Evolutionary conservation across 352 stramenopile genomes (phyloP).

Genomic region (Nothophytophthora sp.): DNA sequence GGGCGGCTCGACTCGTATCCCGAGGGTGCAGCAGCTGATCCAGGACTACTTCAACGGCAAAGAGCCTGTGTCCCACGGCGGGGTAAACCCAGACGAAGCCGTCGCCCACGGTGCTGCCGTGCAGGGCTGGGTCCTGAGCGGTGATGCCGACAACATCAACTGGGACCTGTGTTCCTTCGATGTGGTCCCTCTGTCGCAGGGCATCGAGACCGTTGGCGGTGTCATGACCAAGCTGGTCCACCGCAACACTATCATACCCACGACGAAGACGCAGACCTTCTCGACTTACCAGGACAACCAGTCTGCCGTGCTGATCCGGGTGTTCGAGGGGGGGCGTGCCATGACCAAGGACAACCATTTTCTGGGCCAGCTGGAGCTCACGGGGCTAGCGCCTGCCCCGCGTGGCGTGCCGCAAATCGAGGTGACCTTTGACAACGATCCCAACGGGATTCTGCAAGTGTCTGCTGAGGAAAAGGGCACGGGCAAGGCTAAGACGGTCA

Average conservation of each 20-base stretch:
- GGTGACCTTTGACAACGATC: constrained; percentile 97
- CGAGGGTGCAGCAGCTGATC: constrained; percentile 94
- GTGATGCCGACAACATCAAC: constrained; percentile 83
- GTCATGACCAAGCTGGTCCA: constrained; percentile 99
- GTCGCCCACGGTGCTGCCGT: constrained; percentile 97
- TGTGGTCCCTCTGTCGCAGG: constrained; percentile 95
- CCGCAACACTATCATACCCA: constrained; percentile 95
- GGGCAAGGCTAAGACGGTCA: constrained; percentile 96
- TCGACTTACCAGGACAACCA: constrained; percentile 98
- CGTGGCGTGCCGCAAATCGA: constrained; percentile 98
- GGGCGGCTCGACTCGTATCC: constrained; percentile 97
- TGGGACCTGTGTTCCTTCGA: constrained; percentile 95
- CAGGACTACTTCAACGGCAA: constrained; percentile 98
- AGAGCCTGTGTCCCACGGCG: constrained; percentile 71
- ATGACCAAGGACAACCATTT: constrained; percentile 99
- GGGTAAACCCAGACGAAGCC: constrained; percentile 96
- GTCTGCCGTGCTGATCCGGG: constrained; percentile 67
- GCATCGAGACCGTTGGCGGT: constrained; percentile 97
- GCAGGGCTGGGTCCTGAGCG: constrained; percentile 92
- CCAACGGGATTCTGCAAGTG: constrained; percentile 98
- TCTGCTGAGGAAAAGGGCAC: constrained; percentile 96
- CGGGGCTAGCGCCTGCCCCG: constrained; percentile 94
- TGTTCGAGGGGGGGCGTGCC: constrained; percentile 97
- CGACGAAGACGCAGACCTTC: constrained; percentile 97
- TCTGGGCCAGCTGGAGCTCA: constrained; percentile 98